Evolutionary conservation across 2,329 filamentous ascomycete species (phyloP), one percentile per base, ranked within the genome.

Genomic region (Fusarium napiforme): DNA sequence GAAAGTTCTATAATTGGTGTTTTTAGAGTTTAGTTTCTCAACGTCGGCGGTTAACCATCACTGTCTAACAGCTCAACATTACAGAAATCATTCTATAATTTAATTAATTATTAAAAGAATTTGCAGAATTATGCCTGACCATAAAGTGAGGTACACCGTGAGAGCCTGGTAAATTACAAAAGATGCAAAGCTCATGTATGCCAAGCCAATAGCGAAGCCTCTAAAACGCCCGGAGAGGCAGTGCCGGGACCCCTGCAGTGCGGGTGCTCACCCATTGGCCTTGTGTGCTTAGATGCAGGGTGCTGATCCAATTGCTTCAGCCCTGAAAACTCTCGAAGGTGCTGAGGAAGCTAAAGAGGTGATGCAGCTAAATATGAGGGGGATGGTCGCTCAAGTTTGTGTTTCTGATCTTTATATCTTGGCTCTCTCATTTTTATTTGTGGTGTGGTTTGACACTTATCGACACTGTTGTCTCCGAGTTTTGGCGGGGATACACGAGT

Each of bases 171-270:
- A 43, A 56, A 60, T 55, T 42, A 60, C 58, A 56, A 37, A 55
- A 55, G 3, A 28, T 28, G 34, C 28, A 56, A 18, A 30, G 21
- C 53, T 56, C 53, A 45, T 56, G 19, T 40, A 30, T 28, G 50
- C 26, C 40, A 49, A 52, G 42, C 61, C 61, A 60, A 61, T 61
- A 37, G 32, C 45, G 36, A 36, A 23, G 45, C 16, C 15, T 18
- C 42, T 39, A 39, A 61, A 40, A 50, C 43, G 63, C 64, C 55
- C 59, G 28, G 39, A 67, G 64, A 62, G 66, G 66, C 66, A 67
- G 66, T 69, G 66, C 66, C 64, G 46, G 57, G 42, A n/a, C 45
- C 26, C 36, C 49, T 39, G 50, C 15, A 23, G 47, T 1, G 26
- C 8, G 9, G 14, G 1, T 39, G 11, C 1, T 1, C 11, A 14